Conservation (phyloP, 2,329 filamentous ascomycete genomes). For the Aspergillus fischeri region DNA sequence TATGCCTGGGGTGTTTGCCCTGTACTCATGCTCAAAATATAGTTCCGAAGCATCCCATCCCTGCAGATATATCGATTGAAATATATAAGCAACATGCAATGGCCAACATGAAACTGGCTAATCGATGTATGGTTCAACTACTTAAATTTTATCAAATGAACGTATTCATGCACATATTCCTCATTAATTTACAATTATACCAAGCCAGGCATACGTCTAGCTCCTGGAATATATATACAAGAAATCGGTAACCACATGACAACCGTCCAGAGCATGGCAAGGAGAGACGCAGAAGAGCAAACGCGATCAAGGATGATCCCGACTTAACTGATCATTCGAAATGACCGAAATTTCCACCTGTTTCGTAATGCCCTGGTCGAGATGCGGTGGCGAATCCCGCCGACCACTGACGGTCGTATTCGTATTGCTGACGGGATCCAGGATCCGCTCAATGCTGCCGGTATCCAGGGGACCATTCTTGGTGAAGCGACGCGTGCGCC, state of each 20-base stretch:
- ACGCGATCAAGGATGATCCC: neutral
- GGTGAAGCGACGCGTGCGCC: conserved; percentile 9
- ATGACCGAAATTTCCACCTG: conserved; percentile 25
- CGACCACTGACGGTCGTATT: conserved; percentile 8
- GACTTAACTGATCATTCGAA: conserved; percentile 2
- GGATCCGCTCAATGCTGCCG: conserved; percentile 24
- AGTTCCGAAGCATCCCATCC: too few relatives aligned
- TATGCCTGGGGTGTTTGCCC: too few relatives aligned
- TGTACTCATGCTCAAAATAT: too few relatives aligned
- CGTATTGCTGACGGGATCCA: conserved; percentile 12
- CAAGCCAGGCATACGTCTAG: neutral
- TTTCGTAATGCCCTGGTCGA: conserved; percentile 22
- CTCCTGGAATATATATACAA: neutral
- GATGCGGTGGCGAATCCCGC: conserved; percentile 6
- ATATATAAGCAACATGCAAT: too few relatives aligned
- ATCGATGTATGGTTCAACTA: too few relatives aligned
- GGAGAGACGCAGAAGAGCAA: too few relatives aligned
- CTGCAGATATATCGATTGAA: too few relatives aligned
- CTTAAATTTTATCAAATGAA: too few relatives aligned
- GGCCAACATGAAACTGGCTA: too few relatives aligned
- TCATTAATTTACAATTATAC: neutral
- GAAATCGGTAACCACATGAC: neutral
- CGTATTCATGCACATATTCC: neutral
- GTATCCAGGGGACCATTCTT: conserved; percentile 14
- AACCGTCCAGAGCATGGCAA: too few relatives aligned